Conservation (phyloP, 305 asterid species). For the Fraxinus platypoda region DNA sequence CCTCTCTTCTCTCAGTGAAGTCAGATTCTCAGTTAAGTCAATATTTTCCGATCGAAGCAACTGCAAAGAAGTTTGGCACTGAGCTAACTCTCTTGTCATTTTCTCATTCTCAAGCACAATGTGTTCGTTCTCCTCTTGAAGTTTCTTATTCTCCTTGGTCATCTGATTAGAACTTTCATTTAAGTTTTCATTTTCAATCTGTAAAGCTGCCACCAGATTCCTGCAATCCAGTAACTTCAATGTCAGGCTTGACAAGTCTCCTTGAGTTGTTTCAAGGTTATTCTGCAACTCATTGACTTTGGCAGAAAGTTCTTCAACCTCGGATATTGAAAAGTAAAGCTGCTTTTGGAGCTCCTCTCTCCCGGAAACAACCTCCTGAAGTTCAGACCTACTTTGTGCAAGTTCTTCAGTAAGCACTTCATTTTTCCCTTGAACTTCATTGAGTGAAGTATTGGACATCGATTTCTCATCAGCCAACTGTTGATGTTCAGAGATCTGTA, state of each 20-base stretch:
- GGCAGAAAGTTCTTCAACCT: slow-evolving; percentile 52
- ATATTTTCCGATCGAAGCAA: slow-evolving; percentile 45
- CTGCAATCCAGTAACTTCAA: slow-evolving; percentile 62
- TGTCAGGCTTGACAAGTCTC: slow-evolving; percentile 56
- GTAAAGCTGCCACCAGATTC: slow-evolving; percentile 50
- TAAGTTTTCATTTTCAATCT: slow-evolving; percentile 57
- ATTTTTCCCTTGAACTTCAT: slow-evolving; percentile 55
- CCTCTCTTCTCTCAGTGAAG: slow-evolving; percentile 50
- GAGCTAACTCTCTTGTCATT: slow-evolving; percentile 47
- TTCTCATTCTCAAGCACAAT: slow-evolving; percentile 54
- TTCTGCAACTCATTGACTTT: slow-evolving; percentile 60
- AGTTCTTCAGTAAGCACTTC: slow-evolving; percentile 53
- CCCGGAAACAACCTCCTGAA: slow-evolving; percentile 46
- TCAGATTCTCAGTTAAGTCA: slow-evolving; percentile 30
- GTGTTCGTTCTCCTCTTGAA: slow-evolving; percentile 46
- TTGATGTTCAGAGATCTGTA: slow-evolving; percentile 65
- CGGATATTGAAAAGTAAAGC: slow-evolving; percentile 54
- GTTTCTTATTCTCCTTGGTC: slow-evolving; percentile 55
- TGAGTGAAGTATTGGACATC: slow-evolving; percentile 45
- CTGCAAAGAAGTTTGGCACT: slow-evolving; percentile 46
- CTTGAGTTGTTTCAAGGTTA: slow-evolving; percentile 57
- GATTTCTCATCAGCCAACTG: slow-evolving; percentile 48
- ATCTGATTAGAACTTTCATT: slow-evolving; percentile 38
- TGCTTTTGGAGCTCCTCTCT: slow-evolving; percentile 58
- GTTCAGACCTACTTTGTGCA: slow-evolving; percentile 52